phyloP scores from a whole-genome alignment of 1,284 basidiomycete genomes.

The Ustilago esculenta region DNA sequence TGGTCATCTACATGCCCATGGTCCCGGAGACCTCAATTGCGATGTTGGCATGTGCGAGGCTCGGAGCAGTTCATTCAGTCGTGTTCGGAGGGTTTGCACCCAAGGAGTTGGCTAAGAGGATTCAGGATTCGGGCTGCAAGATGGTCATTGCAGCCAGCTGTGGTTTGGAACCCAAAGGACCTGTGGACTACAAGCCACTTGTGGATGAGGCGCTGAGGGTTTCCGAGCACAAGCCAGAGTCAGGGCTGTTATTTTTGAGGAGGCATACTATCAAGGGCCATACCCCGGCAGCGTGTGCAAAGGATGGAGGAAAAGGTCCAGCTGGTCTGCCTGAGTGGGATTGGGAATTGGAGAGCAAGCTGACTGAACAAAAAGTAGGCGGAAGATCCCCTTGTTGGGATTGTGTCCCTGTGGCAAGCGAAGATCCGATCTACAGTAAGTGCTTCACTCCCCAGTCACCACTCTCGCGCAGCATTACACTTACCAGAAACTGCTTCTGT shows the following conservation, averaged over 20 bases:
- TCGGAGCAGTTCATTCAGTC: conserved; percentile 65
- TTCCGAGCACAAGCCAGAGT: conserved; percentile 51
- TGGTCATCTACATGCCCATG: conserved; percentile 66
- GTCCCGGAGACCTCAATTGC: conserved; percentile 61
- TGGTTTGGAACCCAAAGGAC: conserved; percentile 61
- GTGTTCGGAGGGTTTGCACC: conserved; percentile 65
- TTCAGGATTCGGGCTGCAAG: conserved; percentile 55
- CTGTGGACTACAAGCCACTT: conserved; percentile 61
- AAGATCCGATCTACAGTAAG: conserved; percentile 55
- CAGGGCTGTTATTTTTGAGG: conserved; percentile 49
- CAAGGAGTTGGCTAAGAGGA: conserved; percentile 60
- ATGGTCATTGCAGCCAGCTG: conserved; percentile 59
- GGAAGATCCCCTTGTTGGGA: conserved; percentile 49
- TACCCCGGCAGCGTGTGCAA: conserved; percentile 21
- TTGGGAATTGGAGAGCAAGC: conserved; percentile 50
- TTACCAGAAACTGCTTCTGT: no score
- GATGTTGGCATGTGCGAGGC: conserved; percentile 61
- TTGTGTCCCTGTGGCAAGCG: conserved; percentile 51
- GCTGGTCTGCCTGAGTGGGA: conserved; percentile 50
- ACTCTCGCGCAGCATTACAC: no score
- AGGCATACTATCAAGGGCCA: conserved; percentile 57
- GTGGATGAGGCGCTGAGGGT: conserved; percentile 53
- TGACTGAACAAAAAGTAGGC: conserved; percentile 19
- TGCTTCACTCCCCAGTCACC: neutral
- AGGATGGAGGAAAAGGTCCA: conserved; percentile 21